phyloP scores from a whole-genome alignment of 805 yeast genomes.

The Candida pini region DNA sequence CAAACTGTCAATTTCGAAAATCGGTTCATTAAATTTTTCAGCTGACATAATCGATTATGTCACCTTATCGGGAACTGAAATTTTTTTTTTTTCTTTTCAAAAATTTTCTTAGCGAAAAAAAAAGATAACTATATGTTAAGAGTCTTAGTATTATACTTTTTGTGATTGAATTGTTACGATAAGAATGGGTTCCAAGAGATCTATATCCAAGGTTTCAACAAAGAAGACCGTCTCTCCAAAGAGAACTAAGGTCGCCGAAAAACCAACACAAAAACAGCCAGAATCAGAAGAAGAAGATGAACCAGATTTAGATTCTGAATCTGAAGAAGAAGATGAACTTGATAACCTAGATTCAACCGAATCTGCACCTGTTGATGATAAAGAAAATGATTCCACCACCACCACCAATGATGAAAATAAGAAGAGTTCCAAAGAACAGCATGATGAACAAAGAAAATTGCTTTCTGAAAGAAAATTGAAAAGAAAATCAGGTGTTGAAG shows the following conservation, averaged over 20 bases:
- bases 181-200: slow-evolving; percentile 15
- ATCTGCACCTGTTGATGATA: slow-evolving; percentile 24
- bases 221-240: slow-evolving; percentile 10
- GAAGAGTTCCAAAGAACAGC: slow-evolving; percentile 57
- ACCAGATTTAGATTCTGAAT: slow-evolving; percentile 2
- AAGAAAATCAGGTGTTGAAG: slow-evolving; percentile 82
- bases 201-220: slow-evolving; percentile 17
- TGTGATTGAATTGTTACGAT: neutral
- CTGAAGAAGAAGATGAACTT: slow-evolving; percentile 24
- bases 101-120: no score
- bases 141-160: neutral
- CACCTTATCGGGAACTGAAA: no score
- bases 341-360: slow-evolving; percentile 28
- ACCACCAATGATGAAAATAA: slow-evolving; percentile 32
- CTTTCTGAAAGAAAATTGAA: slow-evolving; percentile 79
- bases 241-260: no score
- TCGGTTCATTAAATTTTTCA: slow-evolving; percentile 9
- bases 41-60: neutral
- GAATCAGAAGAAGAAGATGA: slow-evolving; percentile 7
- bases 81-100: neutral
- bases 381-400: no score
- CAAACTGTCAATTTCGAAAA: slow-evolving; percentile 21
- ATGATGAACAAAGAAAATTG: slow-evolving; percentile 75
- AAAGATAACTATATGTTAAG: neutral
- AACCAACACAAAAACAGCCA: slow-evolving; percentile 12